phyloP scores from a whole-genome alignment of 2,329 filamentous ascomycete species.

The Cyphellophora attinorum region DNA sequence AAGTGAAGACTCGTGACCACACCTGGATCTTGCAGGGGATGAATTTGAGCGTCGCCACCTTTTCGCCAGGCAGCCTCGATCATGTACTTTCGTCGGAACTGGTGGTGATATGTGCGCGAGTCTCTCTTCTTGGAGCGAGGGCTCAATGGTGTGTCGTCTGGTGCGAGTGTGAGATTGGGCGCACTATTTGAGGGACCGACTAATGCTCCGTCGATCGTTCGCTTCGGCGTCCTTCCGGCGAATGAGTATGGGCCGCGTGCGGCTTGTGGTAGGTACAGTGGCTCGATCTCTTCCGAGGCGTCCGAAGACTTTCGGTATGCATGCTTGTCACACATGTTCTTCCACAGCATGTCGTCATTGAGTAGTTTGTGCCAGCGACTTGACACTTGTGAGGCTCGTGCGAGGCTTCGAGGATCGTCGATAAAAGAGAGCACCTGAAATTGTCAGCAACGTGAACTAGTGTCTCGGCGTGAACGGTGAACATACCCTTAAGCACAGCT shows the following conservation, averaged over 20 bases:
- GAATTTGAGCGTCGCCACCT: constrained; percentile 73
- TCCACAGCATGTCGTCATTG: constrained; percentile 97
- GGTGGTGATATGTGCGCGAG: constrained; percentile 79
- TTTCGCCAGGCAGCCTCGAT: constrained; percentile 95
- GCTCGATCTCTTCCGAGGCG: constrained; percentile 28
- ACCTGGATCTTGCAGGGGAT: constrained; percentile 92
- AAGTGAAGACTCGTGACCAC: constrained; percentile 94
- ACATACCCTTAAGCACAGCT: constrained; percentile 77
- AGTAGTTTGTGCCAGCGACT: constrained; percentile 85
- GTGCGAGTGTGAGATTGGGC: constrained; percentile 33
- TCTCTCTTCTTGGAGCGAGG: constrained; percentile 40
- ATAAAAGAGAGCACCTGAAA: constrained; percentile 84
- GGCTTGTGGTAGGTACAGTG: constrained; percentile 35
- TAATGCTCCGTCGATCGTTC: constrained; percentile 12
- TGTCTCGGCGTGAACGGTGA: neutral
- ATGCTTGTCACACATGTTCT: constrained; percentile 91
- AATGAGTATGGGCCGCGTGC: constrained; percentile 36
- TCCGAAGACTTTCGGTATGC: constrained; percentile 60
- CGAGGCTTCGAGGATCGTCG: constrained; percentile 89
- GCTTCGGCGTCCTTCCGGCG: constrained; percentile 11
- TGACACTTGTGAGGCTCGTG: constrained; percentile 91
- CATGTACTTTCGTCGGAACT: constrained; percentile 96
- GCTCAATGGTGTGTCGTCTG: constrained; percentile 7
- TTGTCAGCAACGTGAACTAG: constrained; percentile 2
- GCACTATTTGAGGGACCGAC: constrained; percentile 35